Evolutionary conservation across 2,329 filamentous ascomycete species (phyloP), one percentile per base, ranked within the genome.

Genomic region (Calcarisporium arbuscula): DNA sequence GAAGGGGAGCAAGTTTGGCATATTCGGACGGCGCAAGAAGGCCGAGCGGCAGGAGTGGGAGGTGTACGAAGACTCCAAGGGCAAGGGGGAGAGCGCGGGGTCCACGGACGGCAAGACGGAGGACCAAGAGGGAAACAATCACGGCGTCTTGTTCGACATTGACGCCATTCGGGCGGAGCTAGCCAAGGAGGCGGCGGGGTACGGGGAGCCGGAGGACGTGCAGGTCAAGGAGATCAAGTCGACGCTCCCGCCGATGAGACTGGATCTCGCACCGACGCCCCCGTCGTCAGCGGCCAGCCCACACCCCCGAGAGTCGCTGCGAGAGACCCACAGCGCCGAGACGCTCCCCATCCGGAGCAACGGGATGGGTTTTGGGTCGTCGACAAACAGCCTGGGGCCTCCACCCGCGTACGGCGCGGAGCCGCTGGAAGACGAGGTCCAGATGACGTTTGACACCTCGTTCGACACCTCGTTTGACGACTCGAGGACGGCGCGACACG

Each of bases 151-250:
- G 29, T 98, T 98, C 51, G 92, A 98, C 51, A 78, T 98, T 30
- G 92, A 98, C 50, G 92, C 92, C 10, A 96, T 98, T 45, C 75
- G 86, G 31, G 81, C 86, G 8, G 85, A 94, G 50, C 67, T 98
- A 21, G 85, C 85, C 19, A 77, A 75, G 31, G 83, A 90, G 42
- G 50, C 54, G 14, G 35, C 41, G n/a, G 69, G n/a, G n/a, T n/a
- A 71, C 28, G 72, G 75, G 17, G 71, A 80, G 23, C 50, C 58
- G 34, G 60, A 65, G 27, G 60, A 72, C 36, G 47, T 80, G 30
- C 68, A 76, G 56, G 78, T 94, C 44, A 82, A 79, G 53, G 85
- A 96, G 61, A 75, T 95, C 39, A 75, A 92, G 58, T 88, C 84
- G 32, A 95, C 89, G 2, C 65, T 95, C 17, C 89, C 90, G 29